phyloP scores from a whole-genome alignment of 2,329 filamentous ascomycete species.

The Colletotrichum tofieldiae region DNA sequence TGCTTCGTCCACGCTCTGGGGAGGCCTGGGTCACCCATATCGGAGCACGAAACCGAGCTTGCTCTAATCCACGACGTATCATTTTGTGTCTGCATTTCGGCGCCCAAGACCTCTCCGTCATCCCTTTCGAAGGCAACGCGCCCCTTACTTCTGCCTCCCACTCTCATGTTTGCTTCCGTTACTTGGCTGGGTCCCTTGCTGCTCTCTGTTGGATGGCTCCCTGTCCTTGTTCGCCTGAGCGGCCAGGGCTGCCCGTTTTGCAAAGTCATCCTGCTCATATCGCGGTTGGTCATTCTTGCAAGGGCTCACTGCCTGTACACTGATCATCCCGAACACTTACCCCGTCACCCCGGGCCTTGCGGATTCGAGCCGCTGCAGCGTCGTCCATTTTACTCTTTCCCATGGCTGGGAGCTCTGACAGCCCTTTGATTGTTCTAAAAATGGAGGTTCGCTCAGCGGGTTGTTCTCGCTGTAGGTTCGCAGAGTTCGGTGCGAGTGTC shows the following conservation, averaged over 20 bases:
- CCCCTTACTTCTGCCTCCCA: constrained; percentile 39
- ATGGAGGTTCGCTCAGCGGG: neutral
- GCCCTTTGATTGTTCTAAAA: neutral
- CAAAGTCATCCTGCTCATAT: constrained; percentile 53
- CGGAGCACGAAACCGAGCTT: neutral
- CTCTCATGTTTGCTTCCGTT: constrained; percentile 31
- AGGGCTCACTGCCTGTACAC: neutral
- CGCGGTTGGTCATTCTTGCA: neutral
- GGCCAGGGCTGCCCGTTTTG: constrained; percentile 53
- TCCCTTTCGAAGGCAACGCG: neutral
- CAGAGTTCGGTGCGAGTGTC: neutral
- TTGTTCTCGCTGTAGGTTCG: neutral
- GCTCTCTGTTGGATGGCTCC: constrained; percentile 37
- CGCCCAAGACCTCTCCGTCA: neutral
- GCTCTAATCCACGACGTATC: neutral
- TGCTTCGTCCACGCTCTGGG: neutral
- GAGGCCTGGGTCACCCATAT: neutral
- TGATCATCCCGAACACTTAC: constrained; percentile 46
- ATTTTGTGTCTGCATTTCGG: neutral
- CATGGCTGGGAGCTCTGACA: constrained; percentile 12
- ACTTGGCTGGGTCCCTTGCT: constrained; percentile 39
- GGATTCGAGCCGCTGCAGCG: constrained; percentile 58
- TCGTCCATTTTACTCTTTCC: constrained; percentile 59
- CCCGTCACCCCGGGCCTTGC: constrained; percentile 58
- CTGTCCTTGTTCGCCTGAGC: constrained; percentile 53